Base-by-base conservation (phyloP, 2,329 filamentous ascomycete species). In the Calonectria pauciramosa region DNA sequence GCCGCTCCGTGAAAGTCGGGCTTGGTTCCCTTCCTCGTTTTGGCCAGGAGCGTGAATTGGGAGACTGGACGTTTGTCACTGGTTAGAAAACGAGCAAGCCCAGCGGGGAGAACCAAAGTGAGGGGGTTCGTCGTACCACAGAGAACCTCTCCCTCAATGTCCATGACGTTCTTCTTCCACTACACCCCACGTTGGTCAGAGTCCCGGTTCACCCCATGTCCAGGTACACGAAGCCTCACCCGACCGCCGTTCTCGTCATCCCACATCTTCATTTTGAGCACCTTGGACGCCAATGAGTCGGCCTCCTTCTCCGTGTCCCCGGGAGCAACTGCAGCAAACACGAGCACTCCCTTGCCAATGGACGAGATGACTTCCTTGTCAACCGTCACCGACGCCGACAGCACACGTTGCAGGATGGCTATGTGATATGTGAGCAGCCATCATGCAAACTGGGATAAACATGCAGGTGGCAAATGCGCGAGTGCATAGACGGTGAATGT, bases 341-440 rank as follows among this genome's bases (percentile, higher is more conserved):
- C 95, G 9, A 99, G 89, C 54, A 99, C 87, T 36, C 97, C 97
- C 85, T 94, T 95, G 74, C 95, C 95, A 81, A 99, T 99, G 4
- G 94, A 94, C 1, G 97, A 99, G 59, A 99, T 91, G 36, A 98
- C 87, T 83, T 98, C 90, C 82, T 95, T 94, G 83, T 99, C 96
- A 68, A 99, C 96, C 1, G 96, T 97, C 80, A 99, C 97, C 10
- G 96, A 98, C 75, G 96, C 96, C 54, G 96, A 99, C 75, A 98
- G 92, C 67, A 99, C 97, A 78, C 97, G 92, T 86, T 99, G 97
- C 68, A 99, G 88, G 74, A 99, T 95, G 69, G 96, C 97, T 98
- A 82, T 68, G 74, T 51, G 52, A 56, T 32, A 59, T 54, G 67
- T 77, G 41, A 79, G 76, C 59, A 56, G 44, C 23, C 20, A 51